Conservation (phyloP, 805 yeast genomes). For the Cyberlindnera mississippiensis region DNA sequence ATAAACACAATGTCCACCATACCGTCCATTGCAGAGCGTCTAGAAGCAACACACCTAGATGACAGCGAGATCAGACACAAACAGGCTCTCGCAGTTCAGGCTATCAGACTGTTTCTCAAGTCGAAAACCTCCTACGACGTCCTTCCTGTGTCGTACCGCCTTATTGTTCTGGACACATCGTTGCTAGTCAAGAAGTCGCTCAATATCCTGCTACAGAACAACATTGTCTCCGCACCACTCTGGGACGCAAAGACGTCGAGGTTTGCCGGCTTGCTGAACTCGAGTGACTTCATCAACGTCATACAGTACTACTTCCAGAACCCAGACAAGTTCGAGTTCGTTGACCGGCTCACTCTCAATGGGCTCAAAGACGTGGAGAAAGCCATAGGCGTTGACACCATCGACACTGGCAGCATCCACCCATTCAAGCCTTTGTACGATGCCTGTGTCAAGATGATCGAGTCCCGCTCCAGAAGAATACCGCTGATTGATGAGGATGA, state of each 20-base stretch:
- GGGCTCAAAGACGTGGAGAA: conserved; percentile 84
- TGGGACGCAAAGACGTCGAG: conserved; percentile 89
- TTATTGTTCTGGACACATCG: conserved; percentile 91
- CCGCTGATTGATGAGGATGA: conserved; percentile 95
- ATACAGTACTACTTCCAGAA: conserved; percentile 88
- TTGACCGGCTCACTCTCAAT: conserved; percentile 79
- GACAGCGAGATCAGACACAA: conserved; percentile 12
- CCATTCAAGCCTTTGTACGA: conserved; percentile 88
- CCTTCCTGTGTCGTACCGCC: conserved; percentile 87
- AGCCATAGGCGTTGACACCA: conserved; percentile 79
- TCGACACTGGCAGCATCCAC: conserved; percentile 83
- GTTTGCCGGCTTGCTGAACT: conserved; percentile 91
- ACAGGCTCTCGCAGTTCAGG: conserved; percentile 71
- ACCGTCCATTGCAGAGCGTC: conserved; percentile 25
- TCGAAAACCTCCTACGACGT: conserved; percentile 96
- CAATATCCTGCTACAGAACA: conserved; percentile 85
- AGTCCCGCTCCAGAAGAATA: conserved; percentile 84
- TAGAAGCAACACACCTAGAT: conserved; percentile 23
- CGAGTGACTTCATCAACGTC: conserved; percentile 90
- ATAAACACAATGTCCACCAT: conserved; percentile 8
- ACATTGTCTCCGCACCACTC: conserved; percentile 92
- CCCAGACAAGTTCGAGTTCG: conserved; percentile 84
- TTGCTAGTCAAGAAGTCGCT: conserved; percentile 85
- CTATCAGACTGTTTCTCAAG: conserved; percentile 78
- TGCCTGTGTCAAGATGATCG: conserved; percentile 89